Percentiles rank a stretch among this genome's conserved stretches.
phyloP scores from a whole-genome alignment of 306 rosid species.

The Vachellia pachyceras region DNA sequence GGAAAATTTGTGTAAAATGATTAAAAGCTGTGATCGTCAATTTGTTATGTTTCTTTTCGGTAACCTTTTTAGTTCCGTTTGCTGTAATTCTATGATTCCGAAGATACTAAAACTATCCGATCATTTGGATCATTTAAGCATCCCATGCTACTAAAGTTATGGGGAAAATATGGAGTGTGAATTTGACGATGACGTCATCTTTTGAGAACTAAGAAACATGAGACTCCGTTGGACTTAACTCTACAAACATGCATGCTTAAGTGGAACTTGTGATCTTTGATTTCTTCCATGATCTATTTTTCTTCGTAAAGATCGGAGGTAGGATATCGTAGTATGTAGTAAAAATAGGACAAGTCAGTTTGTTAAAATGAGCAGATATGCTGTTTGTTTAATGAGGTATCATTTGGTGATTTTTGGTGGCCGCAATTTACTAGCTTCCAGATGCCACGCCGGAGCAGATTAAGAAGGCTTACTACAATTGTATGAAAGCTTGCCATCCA shows the following conservation, averaged over 20 bases:
- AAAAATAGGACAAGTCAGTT: neutral
- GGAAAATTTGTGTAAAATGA: neutral
- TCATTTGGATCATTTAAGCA: too few relatives aligned
- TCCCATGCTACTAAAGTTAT: too few relatives aligned
- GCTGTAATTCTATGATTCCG: neutral
- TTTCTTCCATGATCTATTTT: constrained; percentile 9
- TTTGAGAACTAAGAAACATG: too few relatives aligned
- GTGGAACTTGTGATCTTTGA: neutral
- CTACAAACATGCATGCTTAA: neutral
- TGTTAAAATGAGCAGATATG: constrained; percentile 9
- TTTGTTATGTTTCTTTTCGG: neutral
- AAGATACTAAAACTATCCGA: too few relatives aligned
- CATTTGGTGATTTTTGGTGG: constrained; percentile 35
- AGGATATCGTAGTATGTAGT: neutral
- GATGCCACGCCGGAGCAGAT: constrained; percentile 87
- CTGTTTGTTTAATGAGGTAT: neutral
- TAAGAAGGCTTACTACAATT: constrained; percentile 87
- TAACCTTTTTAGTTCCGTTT: neutral
- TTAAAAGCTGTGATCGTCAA: neutral
- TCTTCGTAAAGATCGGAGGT: neutral
- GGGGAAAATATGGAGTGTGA: too few relatives aligned
- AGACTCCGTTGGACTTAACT: neutral
- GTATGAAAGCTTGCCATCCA: constrained; percentile 98
- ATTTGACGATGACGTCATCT: too few relatives aligned
- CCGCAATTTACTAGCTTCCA: constrained; percentile 65